Evolutionary conservation across 73 alveolate species (phyloP), one percentile per base, ranked within the genome.

Genomic region (Paramecium octaurelia): DNA sequence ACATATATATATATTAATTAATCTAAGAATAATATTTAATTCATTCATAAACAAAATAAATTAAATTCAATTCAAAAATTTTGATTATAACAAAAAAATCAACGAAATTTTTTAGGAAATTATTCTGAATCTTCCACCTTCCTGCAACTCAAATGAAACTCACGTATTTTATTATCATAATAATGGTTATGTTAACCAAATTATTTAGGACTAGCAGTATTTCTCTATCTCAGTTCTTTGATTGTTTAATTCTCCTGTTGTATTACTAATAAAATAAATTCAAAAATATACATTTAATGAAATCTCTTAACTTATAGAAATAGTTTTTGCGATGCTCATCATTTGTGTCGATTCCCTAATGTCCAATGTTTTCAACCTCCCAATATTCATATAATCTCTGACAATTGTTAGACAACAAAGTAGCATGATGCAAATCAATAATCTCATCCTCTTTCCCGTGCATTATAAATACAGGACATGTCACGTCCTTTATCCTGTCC

Each of bases 331-430:
- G 83, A 71, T 38, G 84, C 43, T 76, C 92, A 29, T 48, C 80
- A 35, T 89, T 80, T 27, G 80, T 59, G 16, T 93, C 96, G 9
- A 93, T 93, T 12, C 86, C 93, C 18, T 92, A 54, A 48, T 93
- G 96, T 6, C 95, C 96, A 71, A 92, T 95, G 31, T 92, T 86
- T 20, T 54, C 29, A 9, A 92, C 88, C 11, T 54, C 70, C 86
- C 93, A 92, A 14, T 58, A 43, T 86, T 86, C 92, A 35, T 43
- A 73, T 11, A 76, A 86, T 77, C 70, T 34, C 8, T 80, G 27
- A 80, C 91, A 80, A 44, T 80, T 80, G 12, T 14, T 24, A 44
- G 91, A 59, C 57, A 80, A 80, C 12, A 31, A 43, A 44, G 48
- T 48, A 44, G 91, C 91, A 44, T 80, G 91, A 10, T 44, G 27